Conservation (phyloP, 83 land plant genomes). For the Isoetes engelmannii region DNA sequence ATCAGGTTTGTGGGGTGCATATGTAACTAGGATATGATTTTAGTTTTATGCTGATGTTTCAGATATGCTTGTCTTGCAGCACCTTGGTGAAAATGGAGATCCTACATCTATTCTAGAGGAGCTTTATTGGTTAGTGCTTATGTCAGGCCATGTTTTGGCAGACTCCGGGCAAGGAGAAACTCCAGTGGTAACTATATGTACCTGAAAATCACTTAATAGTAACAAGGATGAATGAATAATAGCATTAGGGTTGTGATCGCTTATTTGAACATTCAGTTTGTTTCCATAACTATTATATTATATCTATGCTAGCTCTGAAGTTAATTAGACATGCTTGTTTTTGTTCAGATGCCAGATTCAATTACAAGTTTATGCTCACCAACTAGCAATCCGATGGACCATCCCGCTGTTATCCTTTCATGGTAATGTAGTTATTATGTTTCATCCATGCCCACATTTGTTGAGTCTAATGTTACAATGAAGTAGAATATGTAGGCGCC, state of each 20-base stretch:
- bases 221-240: too few relatives aligned
- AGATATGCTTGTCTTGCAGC: constrained; percentile 31
- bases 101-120: constrained; percentile 68
- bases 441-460: not conserved
- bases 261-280: too few relatives aligned
- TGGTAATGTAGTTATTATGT: constrained; percentile 30
- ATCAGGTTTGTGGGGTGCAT: constrained; percentile 43
- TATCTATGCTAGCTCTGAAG: not conserved
- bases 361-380: constrained; percentile 39
- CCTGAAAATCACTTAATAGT: not conserved
- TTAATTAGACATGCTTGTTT: not conserved
- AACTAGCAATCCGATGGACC: constrained; percentile 41
- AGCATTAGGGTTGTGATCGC: too few relatives aligned
- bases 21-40: not conserved
- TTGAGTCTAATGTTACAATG: too few relatives aligned
- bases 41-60: not conserved
- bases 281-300: not conserved
- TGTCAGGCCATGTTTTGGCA: constrained; percentile 86
- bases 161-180: constrained; percentile 92
- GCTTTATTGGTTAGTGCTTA: constrained; percentile 74
- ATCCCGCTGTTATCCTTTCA: constrained; percentile 77
- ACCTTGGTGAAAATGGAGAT: constrained; percentile 38
- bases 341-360: constrained; percentile 70
- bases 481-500: too few relatives aligned
- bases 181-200: constrained; percentile 45